Base-by-base conservation (phyloP, 306 rosid species). In the Citrullus mucosospermus region DNA sequence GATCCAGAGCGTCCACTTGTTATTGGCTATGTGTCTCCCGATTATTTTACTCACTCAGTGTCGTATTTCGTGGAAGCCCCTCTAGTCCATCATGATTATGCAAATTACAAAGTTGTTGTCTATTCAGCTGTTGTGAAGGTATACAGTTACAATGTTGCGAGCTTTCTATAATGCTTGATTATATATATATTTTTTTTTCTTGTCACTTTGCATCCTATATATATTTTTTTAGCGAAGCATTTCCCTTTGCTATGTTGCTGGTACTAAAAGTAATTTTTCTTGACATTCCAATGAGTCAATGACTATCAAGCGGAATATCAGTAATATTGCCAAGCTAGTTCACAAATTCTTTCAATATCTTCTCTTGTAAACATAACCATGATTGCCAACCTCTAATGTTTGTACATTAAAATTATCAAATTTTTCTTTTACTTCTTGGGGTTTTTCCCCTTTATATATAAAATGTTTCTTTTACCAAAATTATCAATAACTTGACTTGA, bases 111-210 rank as follows among this genome's bases (percentile, higher is more conserved):
- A 85, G 97, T 92, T 80, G 87, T 95, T 57, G 89, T 95, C 79
- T 95, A 95, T 85, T 95, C 99, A 13, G 99, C 99, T 77, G 99
- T 95, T 83, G 99, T 95, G 84, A 95, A 95, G 99, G 99, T 95
- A 95, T 84, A n/a, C 67, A 59, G 43, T 43, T 46, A 78, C 20
- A 20, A n/a, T 59, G 51, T 66, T 65, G 62, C 15, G 39, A 75
- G 39, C 72, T 43, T 71, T 65, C 54, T 73, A 32, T 68, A 50
- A 68, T 32, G 48, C 30, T 51, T 30, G 62, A 53, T 28, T 53
- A 25, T 60, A 50, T 68, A 69, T 16, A 63, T 77, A 0, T 13
- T 69, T 79, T 28, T 25, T 36, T 13, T 18, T 12, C 14, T 77
- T 61, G 15, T 76, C 61, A 72, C 39, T 72, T 50, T 81, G 56